Evolutionary conservation across 2,329 filamentous ascomycete genomes (phyloP).

Genomic region (Hypoxylon sp.): DNA sequence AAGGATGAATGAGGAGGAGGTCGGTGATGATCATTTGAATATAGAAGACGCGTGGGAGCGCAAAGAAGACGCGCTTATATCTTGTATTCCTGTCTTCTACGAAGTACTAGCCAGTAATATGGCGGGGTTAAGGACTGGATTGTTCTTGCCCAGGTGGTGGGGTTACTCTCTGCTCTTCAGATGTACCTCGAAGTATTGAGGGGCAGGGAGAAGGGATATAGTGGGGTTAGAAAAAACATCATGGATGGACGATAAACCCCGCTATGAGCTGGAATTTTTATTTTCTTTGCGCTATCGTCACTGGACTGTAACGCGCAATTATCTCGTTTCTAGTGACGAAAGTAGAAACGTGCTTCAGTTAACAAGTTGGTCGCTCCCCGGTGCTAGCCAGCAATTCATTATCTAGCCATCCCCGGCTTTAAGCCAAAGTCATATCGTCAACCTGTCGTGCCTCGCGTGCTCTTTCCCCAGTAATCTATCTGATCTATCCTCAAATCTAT

Average conservation of each 20-base stretch:
- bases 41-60: constrained; percentile 29
- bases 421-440: constrained; percentile 23
- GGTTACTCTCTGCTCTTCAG: constrained; percentile 1
- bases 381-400: constrained; percentile 8
- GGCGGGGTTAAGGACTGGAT: constrained; percentile 18
- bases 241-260: constrained; percentile 29
- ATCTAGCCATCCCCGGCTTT: constrained; percentile 11
- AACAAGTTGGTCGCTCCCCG: not conserved
- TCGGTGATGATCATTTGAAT: not conserved
- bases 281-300: constrained; percentile 21
- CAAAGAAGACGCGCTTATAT: constrained; percentile 24
- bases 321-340: constrained; percentile 24
- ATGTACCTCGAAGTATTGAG: constrained; percentile 9
- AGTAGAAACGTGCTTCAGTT: constrained; percentile 1
- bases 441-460: constrained; percentile 4
- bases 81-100: constrained; percentile 1
- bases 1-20: not conserved
- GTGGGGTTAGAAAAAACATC: constrained; percentile 22
- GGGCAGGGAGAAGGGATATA: constrained; percentile 16
- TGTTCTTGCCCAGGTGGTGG: constrained; percentile 8
- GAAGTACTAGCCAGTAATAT: constrained; percentile 10
- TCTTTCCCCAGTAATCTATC: constrained; percentile 23
- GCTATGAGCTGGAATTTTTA: constrained; percentile 36
- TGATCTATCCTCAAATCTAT: constrained; percentile 1
- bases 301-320: constrained; percentile 18